Percentiles rank a stretch among this genome's conserved stretches.
phyloP scores from a whole-genome alignment of 2,329 filamentous ascomycete species.

The Exophiala mesophila region DNA sequence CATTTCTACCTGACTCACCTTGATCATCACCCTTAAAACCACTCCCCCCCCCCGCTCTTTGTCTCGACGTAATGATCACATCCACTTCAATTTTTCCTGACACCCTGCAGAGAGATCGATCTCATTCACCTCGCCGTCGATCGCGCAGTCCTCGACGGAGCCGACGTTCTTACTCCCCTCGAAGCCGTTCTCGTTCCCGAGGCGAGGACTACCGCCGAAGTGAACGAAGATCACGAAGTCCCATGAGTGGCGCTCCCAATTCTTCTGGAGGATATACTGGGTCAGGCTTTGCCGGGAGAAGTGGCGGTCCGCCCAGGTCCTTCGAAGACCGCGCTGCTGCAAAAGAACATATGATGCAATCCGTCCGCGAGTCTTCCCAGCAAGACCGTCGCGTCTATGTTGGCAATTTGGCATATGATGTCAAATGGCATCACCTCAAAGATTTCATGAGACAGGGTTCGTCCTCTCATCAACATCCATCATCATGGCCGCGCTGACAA shows the following conservation, averaged over 20 bases:
- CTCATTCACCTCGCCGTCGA: conserved; percentile 60
- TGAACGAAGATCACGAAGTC: conserved; percentile 75
- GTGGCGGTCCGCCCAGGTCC: conserved; percentile 62
- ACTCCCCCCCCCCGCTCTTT: conserved; percentile 16
- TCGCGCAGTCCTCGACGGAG: conserved; percentile 76
- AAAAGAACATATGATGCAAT: conserved; percentile 95
- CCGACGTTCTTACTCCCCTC: conserved; percentile 73
- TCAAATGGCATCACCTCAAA: conserved; percentile 99
- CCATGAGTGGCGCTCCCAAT: conserved; percentile 66
- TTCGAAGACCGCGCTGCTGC: conserved; percentile 78
- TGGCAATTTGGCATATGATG: conserved; percentile 97
- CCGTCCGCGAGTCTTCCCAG: conserved; percentile 87
- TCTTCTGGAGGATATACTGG: conserved; percentile 67
- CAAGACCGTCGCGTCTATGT: conserved; percentile 99
- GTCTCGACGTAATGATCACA: conserved; percentile 16
- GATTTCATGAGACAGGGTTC: conserved; percentile 99
- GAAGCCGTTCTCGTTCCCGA: conserved; percentile 72
- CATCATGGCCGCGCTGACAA: conserved; percentile 30
- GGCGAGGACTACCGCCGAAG: conserved; percentile 68
- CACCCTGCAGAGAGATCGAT: conserved; percentile 68
- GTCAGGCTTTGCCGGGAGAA: conserved; percentile 50
- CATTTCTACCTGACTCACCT: conserved; percentile 8
- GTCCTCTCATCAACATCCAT: conserved; percentile 12
- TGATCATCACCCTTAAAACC: conserved; percentile 14
- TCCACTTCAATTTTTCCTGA: conserved; percentile 23